Evolutionary conservation across 306 rosid species (phyloP).

Genomic region (Fragaria iinumae): DNA sequence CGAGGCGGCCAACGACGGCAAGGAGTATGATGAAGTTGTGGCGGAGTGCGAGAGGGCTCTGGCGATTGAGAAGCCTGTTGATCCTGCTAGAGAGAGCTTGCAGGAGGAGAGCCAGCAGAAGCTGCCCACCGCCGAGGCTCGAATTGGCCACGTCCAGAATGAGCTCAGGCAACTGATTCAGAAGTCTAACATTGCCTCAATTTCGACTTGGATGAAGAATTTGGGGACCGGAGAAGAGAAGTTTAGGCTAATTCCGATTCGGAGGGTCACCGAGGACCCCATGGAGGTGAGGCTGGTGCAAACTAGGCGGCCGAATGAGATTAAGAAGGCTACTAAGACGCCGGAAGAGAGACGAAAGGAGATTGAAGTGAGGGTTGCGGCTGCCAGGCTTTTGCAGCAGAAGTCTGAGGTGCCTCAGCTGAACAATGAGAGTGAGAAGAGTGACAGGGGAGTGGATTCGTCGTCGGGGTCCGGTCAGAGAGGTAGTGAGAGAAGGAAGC

Average conservation of each 20-base stretch:
- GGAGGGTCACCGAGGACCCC: slow-evolving; percentile 83
- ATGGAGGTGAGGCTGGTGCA: slow-evolving; percentile 85
- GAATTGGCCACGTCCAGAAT: slow-evolving; percentile 65
- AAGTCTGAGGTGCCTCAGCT: slow-evolving; percentile 65
- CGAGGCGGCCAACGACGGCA: slow-evolving; percentile 74
- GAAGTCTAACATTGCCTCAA: slow-evolving; percentile 76
- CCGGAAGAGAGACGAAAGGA: slow-evolving; percentile 89
- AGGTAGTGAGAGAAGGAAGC: slow-evolving; percentile 57
- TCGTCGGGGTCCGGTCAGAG: slow-evolving; percentile 59
- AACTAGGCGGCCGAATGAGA: slow-evolving; percentile 88
- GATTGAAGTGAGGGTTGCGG: slow-evolving; percentile 95
- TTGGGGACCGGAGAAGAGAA: slow-evolving; percentile 85
- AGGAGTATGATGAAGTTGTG: slow-evolving; percentile 79
- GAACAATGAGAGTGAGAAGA: slow-evolving; percentile 56
- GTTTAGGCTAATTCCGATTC: slow-evolving; percentile 72
- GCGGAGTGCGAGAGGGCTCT: slow-evolving; percentile 86
- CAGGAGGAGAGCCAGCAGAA: slow-evolving; percentile 88
- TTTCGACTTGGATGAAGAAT: slow-evolving; percentile 90
- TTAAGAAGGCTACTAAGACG: slow-evolving; percentile 87
- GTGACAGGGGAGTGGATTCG: slow-evolving; percentile 55
- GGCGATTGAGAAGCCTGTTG: slow-evolving; percentile 59
- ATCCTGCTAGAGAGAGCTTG: slow-evolving; percentile 88
- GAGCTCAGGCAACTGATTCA: slow-evolving; percentile 85
- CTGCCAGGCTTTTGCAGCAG: slow-evolving; percentile 93
- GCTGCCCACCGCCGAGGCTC: slow-evolving; percentile 37